Conservation (phyloP, 2,329 filamentous ascomycete species). For the Talaromyces sp. region DNA sequence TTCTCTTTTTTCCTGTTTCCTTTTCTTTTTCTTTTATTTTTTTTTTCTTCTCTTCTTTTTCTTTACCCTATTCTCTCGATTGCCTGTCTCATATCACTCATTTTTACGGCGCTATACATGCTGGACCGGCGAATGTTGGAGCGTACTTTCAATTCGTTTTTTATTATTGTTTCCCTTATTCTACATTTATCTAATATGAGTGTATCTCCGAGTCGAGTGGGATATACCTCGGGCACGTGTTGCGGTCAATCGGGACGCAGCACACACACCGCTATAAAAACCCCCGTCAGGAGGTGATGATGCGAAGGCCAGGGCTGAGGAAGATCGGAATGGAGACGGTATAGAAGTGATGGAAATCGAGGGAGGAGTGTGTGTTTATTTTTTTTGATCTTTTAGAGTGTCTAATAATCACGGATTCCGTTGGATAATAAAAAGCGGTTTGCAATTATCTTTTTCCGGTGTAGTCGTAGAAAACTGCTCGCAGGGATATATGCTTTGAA, state of each 20-base stretch:
- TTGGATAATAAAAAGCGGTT: not conserved
- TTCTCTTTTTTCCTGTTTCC: not conserved
- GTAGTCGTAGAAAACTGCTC: not conserved
- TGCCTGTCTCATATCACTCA: conserved; percentile 13
- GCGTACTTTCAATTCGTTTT: conserved; percentile 3
- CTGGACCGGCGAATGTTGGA: conserved; percentile 14
- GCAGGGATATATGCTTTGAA: too few species aligned
- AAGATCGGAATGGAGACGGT: not conserved
- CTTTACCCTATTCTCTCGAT: not conserved
- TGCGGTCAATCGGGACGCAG: not conserved
- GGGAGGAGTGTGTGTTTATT: not conserved
- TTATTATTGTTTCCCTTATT: not conserved
- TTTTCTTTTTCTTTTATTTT: not conserved
- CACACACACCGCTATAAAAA: not conserved
- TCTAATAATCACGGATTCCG: not conserved
- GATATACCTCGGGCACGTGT: not conserved
- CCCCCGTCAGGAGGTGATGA: not conserved
- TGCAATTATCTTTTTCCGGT: not conserved
- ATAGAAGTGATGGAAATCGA: not conserved
- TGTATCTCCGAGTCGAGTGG: not conserved
- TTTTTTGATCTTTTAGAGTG: not conserved
- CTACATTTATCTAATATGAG: conserved; percentile 1
- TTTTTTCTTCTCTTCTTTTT: not conserved
- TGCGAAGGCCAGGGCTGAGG: not conserved
- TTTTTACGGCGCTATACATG: conserved; percentile 13